Base-by-base conservation (phyloP, 257 asterid genomes). In the Avicennia marina region DNA sequence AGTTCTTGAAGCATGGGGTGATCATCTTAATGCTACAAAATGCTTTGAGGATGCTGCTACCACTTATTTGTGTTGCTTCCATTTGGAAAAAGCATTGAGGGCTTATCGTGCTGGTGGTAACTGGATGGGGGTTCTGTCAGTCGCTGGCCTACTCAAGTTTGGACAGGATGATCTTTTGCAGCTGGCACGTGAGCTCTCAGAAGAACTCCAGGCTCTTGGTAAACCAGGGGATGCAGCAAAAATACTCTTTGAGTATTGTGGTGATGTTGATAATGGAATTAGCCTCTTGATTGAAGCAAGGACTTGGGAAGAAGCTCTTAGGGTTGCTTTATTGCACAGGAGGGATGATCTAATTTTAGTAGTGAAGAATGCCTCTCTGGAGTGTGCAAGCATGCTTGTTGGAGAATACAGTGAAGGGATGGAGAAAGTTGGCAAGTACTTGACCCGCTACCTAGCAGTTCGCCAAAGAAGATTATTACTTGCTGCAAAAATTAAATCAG, bases 1-100 rank as follows among this genome's bases (percentile, higher is more conserved):
- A 73, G 82, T 93, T 67, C 87, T 86, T 56, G 98, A 93, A 51
- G 90, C 87, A 31, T 89, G 95, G 94, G 98, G 96, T 27, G 98
- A 93, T 77, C 95, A 93, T 76, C 85, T 93, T 53, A 63, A 65
- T 74, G 73, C 63, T 39, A 65, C 67, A 34, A 89, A 93, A 75
- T 77, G 72, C 72, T 93, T 80, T 17, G 98, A 93, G 73, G 97
- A 89, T 66, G 95, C 98, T 12, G 97, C 96, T 41, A 65, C 93
- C 18, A 77, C 89, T 45, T 93, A 76, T 61, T 50, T 93, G 76
- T 72, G 82, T 22, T 89, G 94, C 81, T 77, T 68, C 46, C 75
- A 81, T 76, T 62, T 83, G 71, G 96, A 93, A n/a, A 93, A 93
- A 65, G 91, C 95, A 54, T 60, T 84, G 63, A 82, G 79, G 71